Percentiles rank a stretch among this genome's conserved stretches.
Conservation (phyloP, 78 protist species). For the Protostelium mycophagum region DNA sequence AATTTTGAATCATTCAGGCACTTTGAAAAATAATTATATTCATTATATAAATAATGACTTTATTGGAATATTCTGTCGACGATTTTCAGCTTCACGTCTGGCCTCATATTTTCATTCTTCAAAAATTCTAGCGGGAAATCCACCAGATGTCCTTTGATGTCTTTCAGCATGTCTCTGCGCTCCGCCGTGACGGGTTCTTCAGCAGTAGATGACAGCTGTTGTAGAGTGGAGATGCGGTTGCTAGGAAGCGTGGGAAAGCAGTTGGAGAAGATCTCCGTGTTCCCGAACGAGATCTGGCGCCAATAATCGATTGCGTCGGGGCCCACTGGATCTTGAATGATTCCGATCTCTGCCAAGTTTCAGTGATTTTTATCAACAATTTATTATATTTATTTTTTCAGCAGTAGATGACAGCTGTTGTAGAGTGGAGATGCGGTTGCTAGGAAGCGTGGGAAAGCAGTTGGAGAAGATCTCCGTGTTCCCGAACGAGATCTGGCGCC, state of each 20-base stretch:
- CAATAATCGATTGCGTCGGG: background rate
- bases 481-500: background rate
- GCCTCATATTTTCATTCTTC: background rate
- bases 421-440: background rate
- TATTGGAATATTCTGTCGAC: background rate
- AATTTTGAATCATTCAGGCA: no score
- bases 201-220: background rate
- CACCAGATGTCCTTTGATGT: background rate
- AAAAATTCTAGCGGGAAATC: conserved; percentile 5
- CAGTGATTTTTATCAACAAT: no score
- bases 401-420: background rate
- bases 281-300: background rate
- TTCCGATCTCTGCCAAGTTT: background rate
- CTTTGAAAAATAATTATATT: no score
- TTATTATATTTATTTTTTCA: no score
- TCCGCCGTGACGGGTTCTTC: background rate
- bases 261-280: conserved; percentile 1
- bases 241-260: background rate
- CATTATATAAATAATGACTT: no score
- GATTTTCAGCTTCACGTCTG: background rate
- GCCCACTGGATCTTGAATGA: conserved; percentile 2
- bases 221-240: background rate
- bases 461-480: conserved; percentile 3
- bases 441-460: background rate
- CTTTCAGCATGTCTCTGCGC: background rate